These are phyloP conservation scores for Emericellopsis cladophorae DNA, from an alignment of 2,329 filamentous ascomycete genomes.

Conservation along the genomic window DNA sequence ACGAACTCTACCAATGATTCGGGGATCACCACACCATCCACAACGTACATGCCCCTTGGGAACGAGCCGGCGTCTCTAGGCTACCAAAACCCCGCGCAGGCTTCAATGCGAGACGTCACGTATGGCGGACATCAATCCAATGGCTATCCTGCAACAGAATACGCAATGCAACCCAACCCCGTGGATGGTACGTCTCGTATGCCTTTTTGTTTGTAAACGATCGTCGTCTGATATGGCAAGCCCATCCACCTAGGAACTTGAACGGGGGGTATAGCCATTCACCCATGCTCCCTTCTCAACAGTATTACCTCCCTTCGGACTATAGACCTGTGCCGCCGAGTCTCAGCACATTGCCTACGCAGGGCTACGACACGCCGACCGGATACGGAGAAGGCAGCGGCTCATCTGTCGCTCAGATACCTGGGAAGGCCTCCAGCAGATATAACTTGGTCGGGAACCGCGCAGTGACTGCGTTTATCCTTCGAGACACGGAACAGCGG, in stretches of 20 bases:
- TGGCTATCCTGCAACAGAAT: conserved; percentile 11
- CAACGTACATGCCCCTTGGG: conserved; percentile 9
- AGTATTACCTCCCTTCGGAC: no score
- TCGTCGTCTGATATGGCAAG: no score
- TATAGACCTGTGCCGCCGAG: neutral
- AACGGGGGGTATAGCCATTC: no score
- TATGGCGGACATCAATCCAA: neutral
- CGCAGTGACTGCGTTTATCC: conserved; percentile 74
- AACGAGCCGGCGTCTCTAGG: conserved; percentile 12
- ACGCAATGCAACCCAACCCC: conserved; percentile 6
- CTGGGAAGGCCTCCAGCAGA: conserved; percentile 37
- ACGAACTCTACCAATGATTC: conserved; percentile 58
- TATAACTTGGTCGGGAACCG: conserved; percentile 89
- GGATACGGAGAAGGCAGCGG: neutral
- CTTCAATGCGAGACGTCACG: conserved; percentile 21
- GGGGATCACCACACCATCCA: conserved; percentile 13
- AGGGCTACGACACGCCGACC: conserved; percentile 4
- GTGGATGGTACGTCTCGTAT: no score
- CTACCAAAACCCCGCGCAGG: conserved; percentile 21
- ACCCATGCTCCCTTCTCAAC: no score
- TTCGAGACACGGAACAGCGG: conserved; percentile 59
- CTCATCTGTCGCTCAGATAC: conserved; percentile 1
- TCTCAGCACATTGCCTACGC: conserved; percentile 4
- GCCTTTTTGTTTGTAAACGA: no score
- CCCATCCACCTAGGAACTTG: neutral